Percentiles rank a stretch among this genome's conserved stretches.
phyloP scores from a whole-genome alignment of 495 filamentous ascomycete genomes.

The Penicillium pancosmium region DNA sequence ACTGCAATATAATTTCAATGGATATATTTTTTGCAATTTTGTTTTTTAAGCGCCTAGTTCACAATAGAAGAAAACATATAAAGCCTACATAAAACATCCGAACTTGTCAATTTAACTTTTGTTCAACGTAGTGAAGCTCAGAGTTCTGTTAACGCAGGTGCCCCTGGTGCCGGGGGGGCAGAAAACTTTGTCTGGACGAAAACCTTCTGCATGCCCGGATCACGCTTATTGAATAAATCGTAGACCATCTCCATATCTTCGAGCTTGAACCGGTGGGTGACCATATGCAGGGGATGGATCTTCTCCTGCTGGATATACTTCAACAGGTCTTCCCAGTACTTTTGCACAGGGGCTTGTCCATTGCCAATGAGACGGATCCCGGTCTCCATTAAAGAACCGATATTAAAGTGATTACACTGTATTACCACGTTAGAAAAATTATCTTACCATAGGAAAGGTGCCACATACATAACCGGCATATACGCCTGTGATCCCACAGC shows the following conservation, averaged over 20 bases:
- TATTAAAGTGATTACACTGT: slow-evolving; percentile 79
- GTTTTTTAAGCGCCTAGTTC: no score
- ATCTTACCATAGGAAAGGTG: neutral
- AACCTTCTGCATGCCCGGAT: slow-evolving; percentile 71
- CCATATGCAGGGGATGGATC: slow-evolving; percentile 78
- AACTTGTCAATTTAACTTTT: no score
- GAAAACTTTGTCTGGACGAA: slow-evolving; percentile 65
- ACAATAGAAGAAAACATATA: no score
- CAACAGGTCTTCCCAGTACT: slow-evolving; percentile 55
- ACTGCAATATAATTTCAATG: no score
- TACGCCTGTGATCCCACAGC: slow-evolving; percentile 78
- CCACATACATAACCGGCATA: slow-evolving; percentile 79
- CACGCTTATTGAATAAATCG: slow-evolving; percentile 61
- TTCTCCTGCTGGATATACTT: slow-evolving; percentile 66
- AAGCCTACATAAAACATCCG: no score
- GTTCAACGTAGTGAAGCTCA: no score
- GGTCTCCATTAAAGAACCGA: slow-evolving; percentile 82
- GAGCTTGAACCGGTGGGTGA: slow-evolving; percentile 72
- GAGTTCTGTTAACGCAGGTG: no score
- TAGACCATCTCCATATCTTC: slow-evolving; percentile 67
- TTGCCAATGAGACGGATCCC: slow-evolving; percentile 77
- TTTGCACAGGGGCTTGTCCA: slow-evolving; percentile 78
- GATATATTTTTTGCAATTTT: no score
- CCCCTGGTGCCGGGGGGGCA: no score
- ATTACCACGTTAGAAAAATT: neutral